phyloP scores from a whole-genome alignment of 225 moss, liverwort and hornwort genomes.

The Pleurozium schreberi region DNA sequence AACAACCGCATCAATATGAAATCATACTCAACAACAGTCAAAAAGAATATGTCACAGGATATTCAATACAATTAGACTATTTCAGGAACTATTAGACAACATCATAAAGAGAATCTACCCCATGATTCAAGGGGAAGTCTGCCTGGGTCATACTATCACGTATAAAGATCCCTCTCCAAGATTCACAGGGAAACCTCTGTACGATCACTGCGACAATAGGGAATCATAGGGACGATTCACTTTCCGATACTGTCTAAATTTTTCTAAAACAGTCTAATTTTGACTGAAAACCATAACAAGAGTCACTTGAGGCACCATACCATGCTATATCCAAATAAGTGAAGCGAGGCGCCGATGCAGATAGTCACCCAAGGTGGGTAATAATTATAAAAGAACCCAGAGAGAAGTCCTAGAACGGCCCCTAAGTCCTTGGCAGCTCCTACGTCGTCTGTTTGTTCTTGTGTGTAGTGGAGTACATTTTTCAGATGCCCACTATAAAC shows the following conservation, averaged over 20 bases:
- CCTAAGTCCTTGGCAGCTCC: conserved; percentile 62
- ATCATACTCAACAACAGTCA: neutral
- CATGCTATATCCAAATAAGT: conserved; percentile 56
- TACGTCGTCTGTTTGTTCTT: conserved; percentile 54
- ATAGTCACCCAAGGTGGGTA: conserved; percentile 59
- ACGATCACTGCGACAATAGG: neutral
- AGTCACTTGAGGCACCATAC: neutral
- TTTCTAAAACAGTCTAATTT: neutral
- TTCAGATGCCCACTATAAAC: conserved; percentile 59
- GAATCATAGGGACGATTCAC: neutral
- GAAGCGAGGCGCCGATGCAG: conserved; percentile 41
- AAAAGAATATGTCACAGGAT: neutral
- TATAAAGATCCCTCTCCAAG: neutral
- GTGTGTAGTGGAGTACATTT: conserved; percentile 36
- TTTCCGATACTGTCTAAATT: too few relatives aligned
- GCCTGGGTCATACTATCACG: neutral
- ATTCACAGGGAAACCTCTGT: neutral
- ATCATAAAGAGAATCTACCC: neutral
- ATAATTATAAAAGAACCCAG: conserved; percentile 39
- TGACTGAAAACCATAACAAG: neutral
- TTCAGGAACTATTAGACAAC: neutral
- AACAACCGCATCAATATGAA: neutral
- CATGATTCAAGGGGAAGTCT: neutral
- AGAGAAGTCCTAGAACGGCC: conserved; percentile 42
- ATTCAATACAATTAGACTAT: neutral